Conservation (phyloP, 2,329 filamentous ascomycete species). For the Tolypocladium endophyticum region DNA sequence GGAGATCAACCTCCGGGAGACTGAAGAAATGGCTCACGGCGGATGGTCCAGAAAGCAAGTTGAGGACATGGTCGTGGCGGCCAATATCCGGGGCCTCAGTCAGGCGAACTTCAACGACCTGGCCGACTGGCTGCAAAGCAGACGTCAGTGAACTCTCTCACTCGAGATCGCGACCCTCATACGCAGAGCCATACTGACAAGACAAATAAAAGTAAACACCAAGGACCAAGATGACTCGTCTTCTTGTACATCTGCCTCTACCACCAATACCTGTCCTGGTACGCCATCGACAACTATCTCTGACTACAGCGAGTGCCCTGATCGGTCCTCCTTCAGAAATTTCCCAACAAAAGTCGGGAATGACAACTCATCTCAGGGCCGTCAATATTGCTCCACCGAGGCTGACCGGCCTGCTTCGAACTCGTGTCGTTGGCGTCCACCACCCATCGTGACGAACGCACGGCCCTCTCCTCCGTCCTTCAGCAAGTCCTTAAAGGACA, state of each 20-base stretch:
- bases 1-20: neutral
- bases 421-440: neutral
- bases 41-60: slow-evolving; percentile 5
- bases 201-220: slow-evolving; percentile 8
- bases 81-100: slow-evolving; percentile 6
- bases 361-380: neutral
- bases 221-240: slow-evolving; percentile 7
- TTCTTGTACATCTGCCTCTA: neutral
- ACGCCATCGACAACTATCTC: neutral
- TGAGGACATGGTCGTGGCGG: slow-evolving; percentile 7
- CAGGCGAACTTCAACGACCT: slow-evolving; percentile 5
- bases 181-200: neutral
- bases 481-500: neutral
- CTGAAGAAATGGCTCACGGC: neutral
- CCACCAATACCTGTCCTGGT: neutral
- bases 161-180: neutral
- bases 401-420: neutral
- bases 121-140: slow-evolving; percentile 4
- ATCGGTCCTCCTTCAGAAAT: neutral
- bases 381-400: neutral
- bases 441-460: neutral
- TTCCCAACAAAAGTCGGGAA: neutral
- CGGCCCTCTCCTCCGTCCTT: neutral
- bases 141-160: neutral
- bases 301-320: neutral